A percentile compares a stretch with the other conserved stretches of the same genome.
These are phyloP conservation scores for Meyerozyma athensensis DNA, from an alignment of 1,139 yeast genomes.

Conservation along the genomic window DNA sequence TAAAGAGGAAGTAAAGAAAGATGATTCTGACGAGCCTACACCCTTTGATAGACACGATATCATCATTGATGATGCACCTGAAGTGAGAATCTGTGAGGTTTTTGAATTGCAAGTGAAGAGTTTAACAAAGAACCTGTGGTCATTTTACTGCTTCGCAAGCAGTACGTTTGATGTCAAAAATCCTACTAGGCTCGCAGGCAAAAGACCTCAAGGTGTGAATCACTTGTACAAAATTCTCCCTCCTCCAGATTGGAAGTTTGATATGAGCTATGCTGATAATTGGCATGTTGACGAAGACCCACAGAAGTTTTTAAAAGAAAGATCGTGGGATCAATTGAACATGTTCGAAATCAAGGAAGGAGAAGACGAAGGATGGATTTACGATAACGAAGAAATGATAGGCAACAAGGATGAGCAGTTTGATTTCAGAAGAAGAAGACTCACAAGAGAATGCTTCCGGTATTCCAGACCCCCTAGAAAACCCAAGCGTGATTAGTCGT, in stretches of 20 bases:
- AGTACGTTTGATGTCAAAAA: conserved; percentile 50
- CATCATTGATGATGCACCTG: conserved; percentile 66
- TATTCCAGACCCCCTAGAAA: conserved; percentile 36
- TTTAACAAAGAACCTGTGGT: conserved; percentile 58
- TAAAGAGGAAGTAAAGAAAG: conserved; percentile 10
- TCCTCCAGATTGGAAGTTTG: conserved; percentile 75
- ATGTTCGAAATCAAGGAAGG: conserved; percentile 24
- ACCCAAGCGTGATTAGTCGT: conserved; percentile 12
- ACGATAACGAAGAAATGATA: conserved; percentile 26
- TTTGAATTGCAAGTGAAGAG: conserved; percentile 72
- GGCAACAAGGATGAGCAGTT: conserved; percentile 23
- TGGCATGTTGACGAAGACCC: conserved; percentile 67
- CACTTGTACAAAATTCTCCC: conserved; percentile 55
- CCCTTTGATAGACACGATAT: conserved; percentile 44
- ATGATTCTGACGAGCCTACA: conserved; percentile 17
- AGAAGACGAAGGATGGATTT: conserved; percentile 44
- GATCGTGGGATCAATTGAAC: conserved; percentile 28
- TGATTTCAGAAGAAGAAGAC: conserved; percentile 53
- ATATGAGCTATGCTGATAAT: conserved; percentile 43
- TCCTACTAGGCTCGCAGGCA: conserved; percentile 49
- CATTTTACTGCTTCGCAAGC: conserved; percentile 29
- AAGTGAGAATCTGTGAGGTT: conserved; percentile 59
- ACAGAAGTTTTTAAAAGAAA: conserved; percentile 45
- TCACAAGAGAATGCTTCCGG: conserved; percentile 47
- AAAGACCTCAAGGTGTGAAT: conserved; percentile 60